These are phyloP conservation scores for Carex kokanica DNA, from an alignment of 176 grass and related monocot species.

Conservation along the genomic window DNA sequence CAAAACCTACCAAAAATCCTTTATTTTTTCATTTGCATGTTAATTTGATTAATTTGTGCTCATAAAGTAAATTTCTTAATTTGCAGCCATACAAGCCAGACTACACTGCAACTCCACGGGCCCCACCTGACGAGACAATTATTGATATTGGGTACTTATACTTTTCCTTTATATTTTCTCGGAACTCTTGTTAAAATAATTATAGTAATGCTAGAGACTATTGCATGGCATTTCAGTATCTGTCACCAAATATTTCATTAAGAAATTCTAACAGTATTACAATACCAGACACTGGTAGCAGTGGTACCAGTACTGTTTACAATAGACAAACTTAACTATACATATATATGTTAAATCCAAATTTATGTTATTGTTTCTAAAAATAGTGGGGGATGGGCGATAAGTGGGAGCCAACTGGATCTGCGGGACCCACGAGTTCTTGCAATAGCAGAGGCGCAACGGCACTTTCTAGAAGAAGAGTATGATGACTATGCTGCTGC, in stretches of 20 bases:
- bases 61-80: constrained; percentile 40
- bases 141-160: constrained; percentile 77
- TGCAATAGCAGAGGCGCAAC: constrained; percentile 68
- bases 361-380: constrained; percentile 1
- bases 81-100: constrained; percentile 77
- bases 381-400: constrained; percentile 76
- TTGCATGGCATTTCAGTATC: too few species aligned
- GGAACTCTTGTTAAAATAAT: not conserved
- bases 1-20: not conserved
- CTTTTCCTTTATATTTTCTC: not conserved
- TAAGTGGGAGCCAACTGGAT: constrained; percentile 63
- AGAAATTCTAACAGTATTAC: too few species aligned
- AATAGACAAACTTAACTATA: not conserved
- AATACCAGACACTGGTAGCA: too few species aligned
- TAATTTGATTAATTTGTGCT: constrained; percentile 27
- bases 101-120: constrained; percentile 55
- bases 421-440: constrained; percentile 70
- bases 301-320: too few species aligned
- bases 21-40: constrained; percentile 2
- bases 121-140: constrained; percentile 64
- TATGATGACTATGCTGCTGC: constrained; percentile 78
- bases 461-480: constrained; percentile 64
- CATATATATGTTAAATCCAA: not conserved
- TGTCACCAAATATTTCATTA: too few species aligned
- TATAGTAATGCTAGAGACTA: constrained; percentile 3